These are phyloP conservation scores for Fusarium sambucinum DNA, from an alignment of 2,329 filamentous ascomycete species.

Conservation along the genomic window DNA sequence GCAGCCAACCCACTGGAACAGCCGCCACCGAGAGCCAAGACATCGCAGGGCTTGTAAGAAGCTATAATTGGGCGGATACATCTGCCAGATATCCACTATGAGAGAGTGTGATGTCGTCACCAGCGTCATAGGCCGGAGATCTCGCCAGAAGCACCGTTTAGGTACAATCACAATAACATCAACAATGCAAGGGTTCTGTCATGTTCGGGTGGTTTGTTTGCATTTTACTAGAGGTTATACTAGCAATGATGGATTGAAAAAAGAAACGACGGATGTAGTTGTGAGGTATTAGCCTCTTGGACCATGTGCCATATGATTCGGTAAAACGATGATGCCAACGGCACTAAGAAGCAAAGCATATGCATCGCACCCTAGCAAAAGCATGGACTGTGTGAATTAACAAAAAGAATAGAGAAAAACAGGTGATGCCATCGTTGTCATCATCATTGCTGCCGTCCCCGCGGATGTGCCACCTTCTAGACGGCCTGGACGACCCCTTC, in stretches of 20 bases:
- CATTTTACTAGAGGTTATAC: neutral
- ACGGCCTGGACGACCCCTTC: slow-evolving; percentile 30
- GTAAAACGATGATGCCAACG: slow-evolving; percentile 34
- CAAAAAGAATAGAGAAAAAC: neutral
- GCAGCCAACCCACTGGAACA: slow-evolving; percentile 38
- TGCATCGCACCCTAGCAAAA: slow-evolving; percentile 16
- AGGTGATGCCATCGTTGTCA: slow-evolving; percentile 40
- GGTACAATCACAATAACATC: neutral
- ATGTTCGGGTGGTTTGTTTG: slow-evolving; percentile 1
- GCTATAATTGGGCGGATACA: slow-evolving; percentile 22
- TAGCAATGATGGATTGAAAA: slow-evolving; percentile 5
- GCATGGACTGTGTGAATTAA: slow-evolving; percentile 25
- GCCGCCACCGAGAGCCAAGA: slow-evolving; percentile 35
- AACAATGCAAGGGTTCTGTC: slow-evolving; percentile 23
- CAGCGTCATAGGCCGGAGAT: slow-evolving; percentile 48
- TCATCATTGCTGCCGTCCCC: slow-evolving; percentile 9
- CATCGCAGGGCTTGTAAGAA: neutral
- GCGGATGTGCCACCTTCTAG: slow-evolving; percentile 23
- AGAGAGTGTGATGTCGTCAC: slow-evolving; percentile 45
- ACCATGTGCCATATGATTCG: slow-evolving; percentile 14
- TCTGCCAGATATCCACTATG: slow-evolving; percentile 14
- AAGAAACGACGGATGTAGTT: slow-evolving; percentile 14
- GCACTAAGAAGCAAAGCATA: slow-evolving; percentile 26
- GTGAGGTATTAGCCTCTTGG: slow-evolving; percentile 24
- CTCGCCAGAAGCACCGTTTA: slow-evolving; percentile 34